Evolutionary conservation across 805 yeast genomes (phyloP).

Genomic region (Saturnispora gosingensis): DNA sequence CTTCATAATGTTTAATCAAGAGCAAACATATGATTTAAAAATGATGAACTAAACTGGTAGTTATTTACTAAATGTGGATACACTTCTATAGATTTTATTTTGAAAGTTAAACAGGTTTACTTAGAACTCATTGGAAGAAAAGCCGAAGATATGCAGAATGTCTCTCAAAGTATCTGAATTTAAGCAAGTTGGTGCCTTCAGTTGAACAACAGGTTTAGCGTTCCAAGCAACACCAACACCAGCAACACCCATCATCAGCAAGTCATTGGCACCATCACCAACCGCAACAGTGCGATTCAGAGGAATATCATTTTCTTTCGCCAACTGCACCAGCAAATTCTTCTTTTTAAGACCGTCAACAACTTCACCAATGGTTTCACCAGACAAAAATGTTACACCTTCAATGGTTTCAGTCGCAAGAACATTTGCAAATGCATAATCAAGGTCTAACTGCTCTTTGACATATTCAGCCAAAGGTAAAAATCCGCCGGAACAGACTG

Average conservation of each 20-base stretch:
- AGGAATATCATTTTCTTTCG: slow-evolving; percentile 44
- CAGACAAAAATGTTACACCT: slow-evolving; percentile 47
- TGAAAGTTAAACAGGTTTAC: not conserved
- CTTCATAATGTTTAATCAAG: not conserved
- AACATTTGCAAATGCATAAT: slow-evolving; percentile 83
- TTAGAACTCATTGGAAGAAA: slow-evolving; percentile 45
- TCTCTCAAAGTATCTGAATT: slow-evolving; percentile 70
- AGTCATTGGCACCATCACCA: slow-evolving; percentile 97
- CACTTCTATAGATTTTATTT: not conserved
- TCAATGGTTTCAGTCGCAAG: slow-evolving; percentile 35
- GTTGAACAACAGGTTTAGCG: slow-evolving; percentile 90
- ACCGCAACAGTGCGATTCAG: slow-evolving; percentile 61
- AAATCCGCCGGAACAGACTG: slow-evolving; percentile 93
- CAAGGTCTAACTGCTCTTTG: slow-evolving; percentile 56
- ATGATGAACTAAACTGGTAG: too few relatives aligned
- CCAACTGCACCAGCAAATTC: slow-evolving; percentile 52
- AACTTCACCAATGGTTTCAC: slow-evolving; percentile 67
- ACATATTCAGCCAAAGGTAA: slow-evolving; percentile 77
- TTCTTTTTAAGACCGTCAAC: slow-evolving; percentile 87
- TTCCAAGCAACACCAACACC: slow-evolving; percentile 97
- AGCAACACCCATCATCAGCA: slow-evolving; percentile 83
- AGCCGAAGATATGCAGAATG: slow-evolving; percentile 74
- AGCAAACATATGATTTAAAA: not conserved
- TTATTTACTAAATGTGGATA: not conserved
- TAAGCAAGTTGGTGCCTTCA: slow-evolving; percentile 69